phyloP scores from a whole-genome alignment of 495 filamentous ascomycete species.

The Lophiotrema nucula region DNA sequence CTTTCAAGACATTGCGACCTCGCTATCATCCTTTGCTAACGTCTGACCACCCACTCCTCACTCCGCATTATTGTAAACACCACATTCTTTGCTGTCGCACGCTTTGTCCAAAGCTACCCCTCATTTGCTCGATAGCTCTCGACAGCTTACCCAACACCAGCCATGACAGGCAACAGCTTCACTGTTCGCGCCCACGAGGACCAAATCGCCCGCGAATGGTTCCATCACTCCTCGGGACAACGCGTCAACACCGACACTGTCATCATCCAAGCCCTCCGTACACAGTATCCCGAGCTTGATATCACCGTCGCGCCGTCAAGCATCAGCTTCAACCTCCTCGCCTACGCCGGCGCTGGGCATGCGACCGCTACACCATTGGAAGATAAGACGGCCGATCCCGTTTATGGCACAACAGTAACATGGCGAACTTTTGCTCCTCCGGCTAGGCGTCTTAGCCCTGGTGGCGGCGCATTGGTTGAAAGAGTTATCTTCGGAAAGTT shows the following conservation, averaged over 20 bases:
- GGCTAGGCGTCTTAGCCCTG: conserved; percentile 49
- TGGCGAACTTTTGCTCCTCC: conserved; percentile 53
- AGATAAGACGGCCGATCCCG: conserved; percentile 34
- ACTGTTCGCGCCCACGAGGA: conserved; percentile 26
- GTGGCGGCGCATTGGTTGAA: conserved; percentile 46
- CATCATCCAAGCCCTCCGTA: conserved; percentile 49
- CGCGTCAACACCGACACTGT: conserved; percentile 54
- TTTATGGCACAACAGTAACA: conserved; percentile 38
- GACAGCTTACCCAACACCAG: too few species aligned
- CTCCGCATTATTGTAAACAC: too few species aligned
- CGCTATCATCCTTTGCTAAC: too few species aligned
- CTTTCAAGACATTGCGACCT: too few species aligned
- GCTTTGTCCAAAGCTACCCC: too few species aligned
- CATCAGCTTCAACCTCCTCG: conserved; percentile 45
- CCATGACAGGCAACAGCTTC: conserved; percentile 31
- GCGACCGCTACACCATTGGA: conserved; percentile 45
- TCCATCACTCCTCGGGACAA: conserved; percentile 49
- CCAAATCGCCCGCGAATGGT: conserved; percentile 35
- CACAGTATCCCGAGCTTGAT: conserved; percentile 52
- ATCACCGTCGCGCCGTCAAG: conserved; percentile 45
- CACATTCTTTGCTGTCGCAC: too few species aligned
- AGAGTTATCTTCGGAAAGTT: conserved; percentile 53
- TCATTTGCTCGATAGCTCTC: too few species aligned
- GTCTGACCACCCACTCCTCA: too few species aligned
- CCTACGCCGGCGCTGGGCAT: conserved; percentile 51